A percentile compares a stretch with the other conserved stretches of the same genome.
phyloP scores from a whole-genome alignment of 371 early-diverging fungal species.

The Amoeboaphelidium protococcarum region DNA sequence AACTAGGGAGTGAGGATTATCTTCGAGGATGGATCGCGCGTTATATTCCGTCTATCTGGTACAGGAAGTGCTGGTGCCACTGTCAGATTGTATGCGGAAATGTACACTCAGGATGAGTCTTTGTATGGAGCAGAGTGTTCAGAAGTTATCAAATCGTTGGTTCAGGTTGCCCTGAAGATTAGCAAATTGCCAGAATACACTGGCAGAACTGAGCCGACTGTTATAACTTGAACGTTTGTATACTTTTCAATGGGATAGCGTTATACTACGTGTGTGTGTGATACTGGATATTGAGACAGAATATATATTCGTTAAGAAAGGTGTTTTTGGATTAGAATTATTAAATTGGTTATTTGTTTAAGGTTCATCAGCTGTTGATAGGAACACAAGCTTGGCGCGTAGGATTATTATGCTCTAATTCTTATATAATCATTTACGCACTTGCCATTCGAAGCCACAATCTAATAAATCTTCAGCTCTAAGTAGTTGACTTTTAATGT shows the following conservation, averaged over 20 bases:
- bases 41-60: slow-evolving; percentile 73
- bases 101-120: slow-evolving; percentile 35
- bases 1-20: slow-evolving; percentile 59
- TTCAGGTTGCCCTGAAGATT: slow-evolving; percentile 49
- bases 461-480: too few relatives aligned
- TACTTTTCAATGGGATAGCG: neutral
- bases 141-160: slow-evolving; percentile 57
- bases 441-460: too few relatives aligned
- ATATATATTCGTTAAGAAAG: too few relatives aligned
- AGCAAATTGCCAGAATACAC: slow-evolving; percentile 50
- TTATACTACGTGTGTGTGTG: neutral
- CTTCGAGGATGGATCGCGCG: slow-evolving; percentile 64
- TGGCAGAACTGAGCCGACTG: slow-evolving; percentile 72
- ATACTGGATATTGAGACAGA: too few relatives aligned
- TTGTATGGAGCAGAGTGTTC: slow-evolving; percentile 40
- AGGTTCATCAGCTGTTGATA: too few relatives aligned
- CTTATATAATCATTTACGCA: too few relatives aligned
- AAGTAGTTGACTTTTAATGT: too few relatives aligned
- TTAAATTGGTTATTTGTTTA: too few relatives aligned
- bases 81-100: slow-evolving; percentile 80
- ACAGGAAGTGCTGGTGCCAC: slow-evolving; percentile 91
- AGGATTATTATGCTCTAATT: too few relatives aligned
- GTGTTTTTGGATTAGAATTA: too few relatives aligned
- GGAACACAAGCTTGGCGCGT: too few relatives aligned
- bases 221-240: slow-evolving; percentile 12